Conservation (phyloP, 2,329 filamentous ascomycete genomes). For the Talaromyces sp. region DNA sequence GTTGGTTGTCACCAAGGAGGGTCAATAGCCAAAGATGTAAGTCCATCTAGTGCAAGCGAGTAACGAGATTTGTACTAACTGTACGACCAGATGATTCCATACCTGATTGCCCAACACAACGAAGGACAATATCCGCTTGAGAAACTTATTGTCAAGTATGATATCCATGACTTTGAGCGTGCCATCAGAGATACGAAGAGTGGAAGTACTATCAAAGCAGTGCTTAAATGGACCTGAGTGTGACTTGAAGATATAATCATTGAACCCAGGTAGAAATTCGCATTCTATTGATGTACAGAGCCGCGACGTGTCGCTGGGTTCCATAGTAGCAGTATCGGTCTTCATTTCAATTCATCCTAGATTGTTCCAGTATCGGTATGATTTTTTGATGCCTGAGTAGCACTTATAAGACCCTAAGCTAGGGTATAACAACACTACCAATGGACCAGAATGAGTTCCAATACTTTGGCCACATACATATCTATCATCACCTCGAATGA, state of each 20-base stretch:
- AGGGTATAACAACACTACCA: not conserved
- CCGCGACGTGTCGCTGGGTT: too few species aligned
- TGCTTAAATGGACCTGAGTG: not conserved
- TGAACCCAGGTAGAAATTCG: not conserved
- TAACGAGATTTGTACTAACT: not conserved
- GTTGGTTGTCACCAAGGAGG: not conserved
- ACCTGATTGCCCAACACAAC: not conserved
- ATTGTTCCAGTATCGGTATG: too few species aligned
- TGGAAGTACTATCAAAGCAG: not conserved
- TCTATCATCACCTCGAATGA: not conserved
- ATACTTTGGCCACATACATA: not conserved
- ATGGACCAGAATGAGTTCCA: not conserved
- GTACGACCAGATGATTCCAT: not conserved
- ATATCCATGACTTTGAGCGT: not conserved
- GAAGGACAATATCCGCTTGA: not conserved
- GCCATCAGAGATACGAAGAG: not conserved
- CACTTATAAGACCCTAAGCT: too few species aligned
- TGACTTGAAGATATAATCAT: constrained; percentile 1
- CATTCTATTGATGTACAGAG: too few species aligned
- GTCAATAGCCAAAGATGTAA: not conserved
- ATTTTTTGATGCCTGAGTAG: too few species aligned
- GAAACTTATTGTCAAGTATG: not conserved
- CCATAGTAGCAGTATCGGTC: too few species aligned
- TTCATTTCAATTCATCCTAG: too few species aligned
- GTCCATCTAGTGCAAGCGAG: not conserved